Percentiles rank a stretch among this genome's conserved stretches.
These are phyloP conservation scores for Vigna radiata DNA, from an alignment of 306 rosid species.

Conservation along the genomic window DNA sequence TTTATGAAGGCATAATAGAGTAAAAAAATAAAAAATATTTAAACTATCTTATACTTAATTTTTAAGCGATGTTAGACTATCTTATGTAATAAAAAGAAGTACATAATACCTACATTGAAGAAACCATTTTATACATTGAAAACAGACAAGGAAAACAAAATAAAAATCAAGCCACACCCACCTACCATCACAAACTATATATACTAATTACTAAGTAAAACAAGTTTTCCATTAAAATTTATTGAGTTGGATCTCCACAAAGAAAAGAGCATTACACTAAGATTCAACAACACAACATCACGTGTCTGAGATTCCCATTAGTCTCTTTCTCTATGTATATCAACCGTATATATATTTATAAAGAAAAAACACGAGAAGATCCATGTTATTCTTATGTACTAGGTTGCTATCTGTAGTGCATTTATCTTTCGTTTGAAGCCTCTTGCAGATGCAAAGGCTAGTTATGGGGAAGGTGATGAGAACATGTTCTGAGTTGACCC, in stretches of 20 bases:
- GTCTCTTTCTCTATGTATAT: constrained; percentile 3
- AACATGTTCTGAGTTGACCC: constrained; percentile 72
- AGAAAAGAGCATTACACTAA: constrained; percentile 13
- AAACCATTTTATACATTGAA: background rate
- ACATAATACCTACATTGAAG: background rate
- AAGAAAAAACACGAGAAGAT: background rate
- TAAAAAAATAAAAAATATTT: too few species aligned
- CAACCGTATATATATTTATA: background rate
- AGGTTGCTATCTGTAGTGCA: background rate
- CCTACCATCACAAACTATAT: constrained; percentile 27
- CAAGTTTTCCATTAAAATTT: constrained; percentile 5
- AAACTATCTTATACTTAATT: too few species aligned
- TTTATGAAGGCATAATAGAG: too few species aligned
- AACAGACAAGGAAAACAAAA: background rate
- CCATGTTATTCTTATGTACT: background rate
- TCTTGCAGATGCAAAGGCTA: constrained; percentile 46
- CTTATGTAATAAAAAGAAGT: too few species aligned
- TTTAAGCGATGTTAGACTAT: too few species aligned
- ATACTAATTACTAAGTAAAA: background rate
- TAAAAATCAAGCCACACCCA: background rate
- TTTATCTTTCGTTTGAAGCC: constrained; percentile 42
- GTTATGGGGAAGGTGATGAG: constrained; percentile 67
- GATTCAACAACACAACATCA: constrained; percentile 30
- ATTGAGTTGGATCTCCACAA: constrained; percentile 33
- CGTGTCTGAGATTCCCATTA: constrained; percentile 18